Conservation (phyloP, 345 rosid species). For the Cardamine occulta region DNA sequence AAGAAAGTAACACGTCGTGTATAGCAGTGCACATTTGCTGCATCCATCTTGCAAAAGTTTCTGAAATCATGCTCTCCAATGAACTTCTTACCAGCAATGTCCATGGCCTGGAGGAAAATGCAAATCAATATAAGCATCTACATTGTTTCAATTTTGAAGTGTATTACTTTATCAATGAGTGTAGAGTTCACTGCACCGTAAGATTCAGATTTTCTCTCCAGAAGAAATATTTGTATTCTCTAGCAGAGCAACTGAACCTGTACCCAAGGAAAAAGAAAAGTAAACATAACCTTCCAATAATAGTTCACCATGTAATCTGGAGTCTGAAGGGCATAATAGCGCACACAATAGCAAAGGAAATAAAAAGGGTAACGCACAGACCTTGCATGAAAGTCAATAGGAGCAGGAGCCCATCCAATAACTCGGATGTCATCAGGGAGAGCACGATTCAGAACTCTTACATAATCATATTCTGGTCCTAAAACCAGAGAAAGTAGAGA, state of each 20-base stretch:
- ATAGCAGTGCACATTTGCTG: constrained; percentile 79
- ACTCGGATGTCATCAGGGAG: constrained; percentile 91
- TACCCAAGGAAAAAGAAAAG: constrained; percentile 10
- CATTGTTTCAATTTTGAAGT: constrained; percentile 9
- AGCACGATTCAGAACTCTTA: constrained; percentile 80
- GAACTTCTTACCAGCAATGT: constrained; percentile 76
- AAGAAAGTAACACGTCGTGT: constrained; percentile 65
- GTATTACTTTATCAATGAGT: constrained; percentile 13
- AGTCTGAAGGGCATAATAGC: background rate
- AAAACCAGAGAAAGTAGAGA: constrained; percentile 34
- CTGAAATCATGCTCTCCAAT: constrained; percentile 92
- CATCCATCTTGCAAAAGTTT: constrained; percentile 98
- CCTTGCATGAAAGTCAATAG: constrained; percentile 93
- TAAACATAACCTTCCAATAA: constrained; percentile 13
- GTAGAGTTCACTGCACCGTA: constrained; percentile 49
- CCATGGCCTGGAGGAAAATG: constrained; percentile 67
- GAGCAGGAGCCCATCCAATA: constrained; percentile 89
- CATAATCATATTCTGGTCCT: constrained; percentile 86
- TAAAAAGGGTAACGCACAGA: constrained; percentile 38
- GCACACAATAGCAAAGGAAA: background rate
- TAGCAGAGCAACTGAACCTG: constrained; percentile 88
- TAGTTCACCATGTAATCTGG: constrained; percentile 7
- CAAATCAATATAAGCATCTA: constrained; percentile 21
- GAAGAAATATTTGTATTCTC: constrained; percentile 85
- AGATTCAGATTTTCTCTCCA: constrained; percentile 76